phyloP scores from a whole-genome alignment of 2,329 filamentous ascomycete genomes.

The Trichoderma sp. region DNA sequence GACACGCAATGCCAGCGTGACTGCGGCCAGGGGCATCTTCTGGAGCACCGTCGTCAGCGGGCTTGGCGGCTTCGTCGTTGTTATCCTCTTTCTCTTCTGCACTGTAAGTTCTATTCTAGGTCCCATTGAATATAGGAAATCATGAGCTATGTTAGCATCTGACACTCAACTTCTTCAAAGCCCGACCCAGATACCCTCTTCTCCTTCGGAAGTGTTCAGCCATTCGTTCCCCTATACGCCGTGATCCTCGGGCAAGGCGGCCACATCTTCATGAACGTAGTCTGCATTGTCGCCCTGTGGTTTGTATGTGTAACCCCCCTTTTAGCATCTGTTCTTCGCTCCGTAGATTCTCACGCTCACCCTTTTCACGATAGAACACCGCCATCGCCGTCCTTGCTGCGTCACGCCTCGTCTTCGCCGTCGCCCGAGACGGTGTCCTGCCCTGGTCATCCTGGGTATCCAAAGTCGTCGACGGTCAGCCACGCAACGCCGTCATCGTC shows the following conservation, averaged over 20 bases:
- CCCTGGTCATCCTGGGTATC: slow-evolving; percentile 60
- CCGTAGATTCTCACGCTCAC: too few relatives aligned
- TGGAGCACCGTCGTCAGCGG: slow-evolving; percentile 58
- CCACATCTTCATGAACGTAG: slow-evolving; percentile 61
- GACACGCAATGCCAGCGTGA: slow-evolving; percentile 55
- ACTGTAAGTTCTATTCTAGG: slow-evolving; percentile 36
- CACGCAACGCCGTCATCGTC: slow-evolving; percentile 58
- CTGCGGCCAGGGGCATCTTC: slow-evolving; percentile 59
- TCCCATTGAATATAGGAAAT: neutral
- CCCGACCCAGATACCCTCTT: slow-evolving; percentile 53
- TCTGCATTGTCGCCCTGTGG: slow-evolving; percentile 51
- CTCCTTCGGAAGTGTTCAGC: slow-evolving; percentile 53
- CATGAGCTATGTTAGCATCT: neutral
- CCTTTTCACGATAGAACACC: slow-evolving; percentile 44
- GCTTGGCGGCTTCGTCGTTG: slow-evolving; percentile 52
- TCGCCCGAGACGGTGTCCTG: slow-evolving; percentile 59
- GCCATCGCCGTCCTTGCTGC: slow-evolving; percentile 58
- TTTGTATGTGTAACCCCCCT: slow-evolving; percentile 41
- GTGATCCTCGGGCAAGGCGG: slow-evolving; percentile 54
- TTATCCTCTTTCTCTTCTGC: slow-evolving; percentile 60
- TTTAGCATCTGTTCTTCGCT: neutral
- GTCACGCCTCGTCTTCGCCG: slow-evolving; percentile 61
- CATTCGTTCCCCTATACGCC: slow-evolving; percentile 58
- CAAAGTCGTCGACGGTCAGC: slow-evolving; percentile 53
- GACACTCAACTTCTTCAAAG: slow-evolving; percentile 27